Base-by-base conservation (phyloP, 225 moss, liverwort and hornwort species). In the Sphagnum tenellum region DNA sequence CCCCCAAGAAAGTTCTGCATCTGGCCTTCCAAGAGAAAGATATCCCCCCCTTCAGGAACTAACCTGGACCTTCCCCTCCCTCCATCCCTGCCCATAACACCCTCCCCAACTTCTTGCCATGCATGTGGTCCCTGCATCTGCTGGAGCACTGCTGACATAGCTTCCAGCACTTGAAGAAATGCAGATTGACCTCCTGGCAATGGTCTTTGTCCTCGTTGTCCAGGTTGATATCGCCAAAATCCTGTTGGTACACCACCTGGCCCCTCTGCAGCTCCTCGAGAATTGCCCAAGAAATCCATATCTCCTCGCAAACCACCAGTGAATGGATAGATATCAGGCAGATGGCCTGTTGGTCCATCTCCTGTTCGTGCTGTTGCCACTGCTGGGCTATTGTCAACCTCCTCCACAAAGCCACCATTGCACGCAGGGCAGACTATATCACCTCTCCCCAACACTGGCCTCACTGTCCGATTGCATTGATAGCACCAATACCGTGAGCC, bases 91-190 rank as follows among this genome's bases (percentile, higher is more conserved):
- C 44, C 52, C 66, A 71, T 78, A 62, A 70, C 75, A 70, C 83
- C 89, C 44, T 78, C 80, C 4, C 73, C 52, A 5, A 72, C 52
- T 73, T 85, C 91, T 61, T 87, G 84, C 3, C 77, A 65, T 0
- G 70, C 83, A 8, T 67, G 77, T 0, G 80, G 62, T 52, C 91
- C 81, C 71, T 87, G 94, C 51, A 94, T 87, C 77, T 91, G 89
- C 69, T 91, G 89, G 67, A 89, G 74, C 69, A 94, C 89, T 48
- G 91, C 94, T 5, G 94, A 90, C 94, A 94, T 94, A 60, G 90
- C 90, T 69, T 94, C 91, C 50, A 94, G 70, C 66, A 94, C 86
- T 68, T 91, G 91, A 49, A 88, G 68, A 65, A 89, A 78, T 45
- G 89, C 91, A 46, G 91, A 89, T 65, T 86, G 83, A 10, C 88